Evolutionary conservation across 75 land plant species (phyloP).

Genomic region (Selaginella tamariscina): DNA sequence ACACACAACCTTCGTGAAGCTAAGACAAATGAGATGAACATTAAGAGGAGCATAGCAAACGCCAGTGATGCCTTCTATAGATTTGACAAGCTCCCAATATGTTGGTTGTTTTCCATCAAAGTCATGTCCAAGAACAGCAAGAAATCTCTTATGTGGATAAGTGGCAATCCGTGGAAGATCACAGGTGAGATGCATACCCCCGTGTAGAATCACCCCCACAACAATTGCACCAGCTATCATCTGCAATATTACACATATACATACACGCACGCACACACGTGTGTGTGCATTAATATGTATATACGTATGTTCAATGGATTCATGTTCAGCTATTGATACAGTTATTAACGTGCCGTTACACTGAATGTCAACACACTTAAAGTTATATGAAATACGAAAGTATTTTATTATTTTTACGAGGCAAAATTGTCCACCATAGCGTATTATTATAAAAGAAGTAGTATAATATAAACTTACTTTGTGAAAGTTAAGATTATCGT

Average conservation of each 20-base stretch:
- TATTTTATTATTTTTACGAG: constrained; percentile 15
- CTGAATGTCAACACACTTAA: too few species aligned
- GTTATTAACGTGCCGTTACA: too few species aligned
- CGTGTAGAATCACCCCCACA: constrained; percentile 14
- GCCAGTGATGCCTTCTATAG: constrained; percentile 15
- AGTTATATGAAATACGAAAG: background rate
- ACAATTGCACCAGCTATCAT: constrained; percentile 13
- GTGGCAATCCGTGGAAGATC: constrained; percentile 11
- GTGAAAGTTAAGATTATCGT: constrained; percentile 76
- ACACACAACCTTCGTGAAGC: background rate
- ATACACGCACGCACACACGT: too few species aligned
- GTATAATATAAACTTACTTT: constrained; percentile 33
- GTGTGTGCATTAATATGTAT: too few species aligned
- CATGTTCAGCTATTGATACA: too few species aligned
- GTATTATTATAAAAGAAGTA: background rate
- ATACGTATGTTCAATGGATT: too few species aligned
- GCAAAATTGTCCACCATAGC: too few species aligned
- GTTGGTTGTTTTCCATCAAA: background rate
- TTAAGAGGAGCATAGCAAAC: constrained; percentile 17
- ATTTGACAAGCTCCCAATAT: constrained; percentile 11
- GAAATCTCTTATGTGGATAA: background rate
- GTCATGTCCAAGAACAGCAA: background rate
- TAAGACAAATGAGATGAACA: constrained; percentile 13
- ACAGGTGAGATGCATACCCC: constrained; percentile 18
- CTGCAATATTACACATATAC: constrained; percentile 12